These are phyloP conservation scores for Penicillium psychrofluorescens DNA, from an alignment of 495 filamentous ascomycete species.

Conservation along the genomic window DNA sequence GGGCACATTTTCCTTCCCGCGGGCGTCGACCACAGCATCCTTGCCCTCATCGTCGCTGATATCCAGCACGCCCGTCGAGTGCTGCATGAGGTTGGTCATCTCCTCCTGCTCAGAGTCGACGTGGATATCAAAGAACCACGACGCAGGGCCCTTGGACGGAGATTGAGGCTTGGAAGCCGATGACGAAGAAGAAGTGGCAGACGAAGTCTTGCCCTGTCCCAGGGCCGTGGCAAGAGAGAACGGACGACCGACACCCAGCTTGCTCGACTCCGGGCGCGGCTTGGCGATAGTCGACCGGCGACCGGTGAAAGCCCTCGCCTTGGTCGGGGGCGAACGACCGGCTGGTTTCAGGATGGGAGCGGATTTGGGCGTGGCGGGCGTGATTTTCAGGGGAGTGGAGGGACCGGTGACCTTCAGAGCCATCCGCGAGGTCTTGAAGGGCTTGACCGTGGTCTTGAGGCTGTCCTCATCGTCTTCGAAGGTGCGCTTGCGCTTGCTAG, in stretches of 20 bases:
- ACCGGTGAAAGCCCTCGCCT: slow-evolving; percentile 24
- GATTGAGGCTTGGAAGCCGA: slow-evolving; percentile 15
- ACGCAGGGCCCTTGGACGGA: slow-evolving; percentile 43
- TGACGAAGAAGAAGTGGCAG: no score
- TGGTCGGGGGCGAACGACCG: slow-evolving; percentile 33
- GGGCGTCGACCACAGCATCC: slow-evolving; percentile 32
- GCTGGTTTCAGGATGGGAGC: slow-evolving; percentile 28
- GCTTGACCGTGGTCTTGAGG: slow-evolving; percentile 31
- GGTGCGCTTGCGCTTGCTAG: slow-evolving; percentile 58
- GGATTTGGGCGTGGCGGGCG: slow-evolving; percentile 30
- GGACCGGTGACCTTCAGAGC: slow-evolving; percentile 22
- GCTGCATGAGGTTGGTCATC: slow-evolving; percentile 84
- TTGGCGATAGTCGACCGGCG: slow-evolving; percentile 33
- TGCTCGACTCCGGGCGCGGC: slow-evolving; percentile 44
- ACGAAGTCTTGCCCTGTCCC: slow-evolving; percentile 23
- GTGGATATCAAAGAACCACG: slow-evolving; percentile 92
- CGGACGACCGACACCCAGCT: slow-evolving; percentile 37
- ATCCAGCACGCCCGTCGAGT: slow-evolving; percentile 78
- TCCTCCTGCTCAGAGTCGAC: slow-evolving; percentile 87
- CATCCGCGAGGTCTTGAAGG: slow-evolving; percentile 35
- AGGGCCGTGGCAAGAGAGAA: slow-evolving; percentile 79
- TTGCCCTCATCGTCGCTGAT: slow-evolving; percentile 57
- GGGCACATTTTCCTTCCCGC: slow-evolving; percentile 90
- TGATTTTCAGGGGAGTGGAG: slow-evolving; percentile 28
- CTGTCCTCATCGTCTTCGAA: slow-evolving; percentile 40